These are phyloP conservation scores for Thuidium tamariscinum DNA, from an alignment of 225 moss, liverwort and hornwort genomes.

Conservation along the genomic window DNA sequence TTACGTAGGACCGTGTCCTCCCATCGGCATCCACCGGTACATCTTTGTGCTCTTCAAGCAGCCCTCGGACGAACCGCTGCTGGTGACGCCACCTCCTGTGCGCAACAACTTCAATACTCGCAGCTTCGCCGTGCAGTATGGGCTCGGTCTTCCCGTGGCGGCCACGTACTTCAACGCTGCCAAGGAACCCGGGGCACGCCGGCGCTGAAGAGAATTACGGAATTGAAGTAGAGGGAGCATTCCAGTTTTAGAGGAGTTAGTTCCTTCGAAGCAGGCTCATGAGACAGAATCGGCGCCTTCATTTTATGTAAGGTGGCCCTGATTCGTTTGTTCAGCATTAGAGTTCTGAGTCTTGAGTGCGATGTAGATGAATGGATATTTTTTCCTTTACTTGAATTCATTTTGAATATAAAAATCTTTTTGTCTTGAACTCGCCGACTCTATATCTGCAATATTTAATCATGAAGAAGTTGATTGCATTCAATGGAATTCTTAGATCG, in stretches of 20 bases:
- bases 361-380: not conserved
- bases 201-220: conserved; percentile 27
- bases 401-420: not conserved
- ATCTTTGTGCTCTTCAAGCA: conserved; percentile 84
- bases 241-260: not conserved
- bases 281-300: not conserved
- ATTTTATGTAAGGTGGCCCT: not conserved
- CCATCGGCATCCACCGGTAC: conserved; percentile 91
- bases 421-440: not conserved
- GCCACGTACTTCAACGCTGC: conserved; percentile 92
- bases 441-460: not conserved
- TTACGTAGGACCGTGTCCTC: conserved; percentile 70
- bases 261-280: not conserved
- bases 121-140: conserved; percentile 52
- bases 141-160: conserved; percentile 75
- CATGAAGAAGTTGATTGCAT: not conserved
- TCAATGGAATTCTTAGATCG: not conserved
- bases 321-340: conserved; percentile 6
- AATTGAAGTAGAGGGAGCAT: not conserved
- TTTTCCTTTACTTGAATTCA: not conserved
- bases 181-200: conserved; percentile 78
- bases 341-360: not conserved
- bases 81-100: conserved; percentile 33
- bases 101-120: conserved; percentile 80
- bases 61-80: conserved; percentile 30